Evolutionary conservation across 129 eudicot genomes (phyloP), one percentile per base, ranked within the genome.

Genomic region (Centella asiatica): DNA sequence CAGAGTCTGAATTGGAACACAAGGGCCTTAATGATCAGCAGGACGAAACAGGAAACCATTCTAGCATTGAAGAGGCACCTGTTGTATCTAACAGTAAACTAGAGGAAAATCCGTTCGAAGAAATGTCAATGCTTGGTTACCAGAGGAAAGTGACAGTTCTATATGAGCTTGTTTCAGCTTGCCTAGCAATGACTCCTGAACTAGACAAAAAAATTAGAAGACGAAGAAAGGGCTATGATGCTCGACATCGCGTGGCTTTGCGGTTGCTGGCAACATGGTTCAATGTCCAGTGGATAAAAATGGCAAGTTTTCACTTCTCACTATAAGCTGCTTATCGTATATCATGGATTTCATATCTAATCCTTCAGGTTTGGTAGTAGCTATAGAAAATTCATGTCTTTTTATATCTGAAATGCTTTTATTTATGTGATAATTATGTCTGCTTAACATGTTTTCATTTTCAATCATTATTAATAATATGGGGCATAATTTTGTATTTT

Each of bases 181-280:
- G 99, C 76, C 80, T 93, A 42, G 95, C 99, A 29, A 45, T 73
- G 68, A 27, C 45, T 54, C 80, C 96, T 32, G 95, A 80, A 74
- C 83, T 78, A 54, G 56, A 67, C n/a, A 87, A 80, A 50, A 80
- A 75, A 47, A 60, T 83, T 33, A 74, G 64, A 55, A 71, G 80
- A 60, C 80, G 75, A 63, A 73, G 78, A 57, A 79, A 74, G 72
- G 99, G 96, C 25, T 93, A 93, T 74, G 96, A 93, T 77, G 92
- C 99, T 45, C 80, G 95, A 42, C 90, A 93, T 68, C 96, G 99
- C 36, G 92, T 81, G 69, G 99, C 99, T 69, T 68, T 93, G 72
- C 85, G 99, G 82, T 78, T 93, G 76, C 82, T 93, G 54, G 74
- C 95, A 40, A 77, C 95, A 40, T 93, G 99, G 99, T 85, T 93